Evolutionary conservation across 2,329 filamentous ascomycete genomes (phyloP), one percentile per base, ranked within the genome.

Genomic region (Myriosclerotinia scirpicola): DNA sequence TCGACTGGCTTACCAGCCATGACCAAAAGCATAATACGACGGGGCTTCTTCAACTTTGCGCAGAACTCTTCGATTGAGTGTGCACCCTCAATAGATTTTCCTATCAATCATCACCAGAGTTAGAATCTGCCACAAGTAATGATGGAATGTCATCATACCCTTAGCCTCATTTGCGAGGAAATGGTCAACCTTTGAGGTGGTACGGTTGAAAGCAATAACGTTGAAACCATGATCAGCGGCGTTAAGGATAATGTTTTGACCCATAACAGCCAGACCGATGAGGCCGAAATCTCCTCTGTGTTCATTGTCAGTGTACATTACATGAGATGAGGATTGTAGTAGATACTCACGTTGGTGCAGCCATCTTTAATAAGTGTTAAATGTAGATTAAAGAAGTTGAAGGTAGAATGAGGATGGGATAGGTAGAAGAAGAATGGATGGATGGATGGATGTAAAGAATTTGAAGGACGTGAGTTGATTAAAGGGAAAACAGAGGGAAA

Each of bases 1-100:
- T 99, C 95, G 75, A 99, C 95, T 71, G 95, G 90, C 85, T 95
- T 91, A 78, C 95, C 95, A 76, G 95, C 95, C 90, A 97, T 96
- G 83, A 99, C 95, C 75, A 99, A 90, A 77, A 99, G 88, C 95
- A 99, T 99, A 82, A 99, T 88, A 77, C 93, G 91, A 77, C 95
- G 92, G 77, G 95, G 95, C 77, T 87, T 92, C 92, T 98, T 98
- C 80, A 99, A 91, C 88, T 97, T 97, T 81, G 87, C 82, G 78
- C 94, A 87, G 79, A 99, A 97, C 82, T 99, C 95, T 85, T 97
- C 87, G 79, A 92, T 90, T 77, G 89, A 91, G 84, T 97, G 90
- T 76, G 95, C 94, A 80, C 95, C 95, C 73, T 97, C 87, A 76
- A 99, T 90, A 76, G 92, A 90, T 87, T 97, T 97, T 85, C 93